Conservation (phyloP, 2,329 filamentous ascomycete genomes). For the Colletotrichum sublineola region DNA sequence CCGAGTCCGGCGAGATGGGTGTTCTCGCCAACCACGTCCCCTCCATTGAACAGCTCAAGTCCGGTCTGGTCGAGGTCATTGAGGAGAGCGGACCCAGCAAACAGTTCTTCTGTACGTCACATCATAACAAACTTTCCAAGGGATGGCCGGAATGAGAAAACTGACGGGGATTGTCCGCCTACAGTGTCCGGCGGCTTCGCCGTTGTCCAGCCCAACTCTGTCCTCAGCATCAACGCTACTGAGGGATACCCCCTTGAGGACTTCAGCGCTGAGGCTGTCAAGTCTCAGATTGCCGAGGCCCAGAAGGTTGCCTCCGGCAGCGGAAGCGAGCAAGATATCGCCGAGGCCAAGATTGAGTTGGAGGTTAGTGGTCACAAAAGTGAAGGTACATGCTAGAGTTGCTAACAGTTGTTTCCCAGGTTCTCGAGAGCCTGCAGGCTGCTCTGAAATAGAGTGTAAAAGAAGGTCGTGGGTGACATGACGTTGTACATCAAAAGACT, state of each 20-base stretch:
- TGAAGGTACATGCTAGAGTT: slow-evolving; percentile 15
- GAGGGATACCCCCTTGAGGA: slow-evolving; percentile 96
- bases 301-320: slow-evolving; percentile 93
- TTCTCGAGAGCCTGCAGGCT: slow-evolving; percentile 86
- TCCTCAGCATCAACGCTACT: slow-evolving; percentile 97
- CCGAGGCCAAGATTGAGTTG: slow-evolving; percentile 98
- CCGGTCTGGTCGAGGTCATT: slow-evolving; percentile 93
- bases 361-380: slow-evolving; percentile 73
- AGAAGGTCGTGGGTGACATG: slow-evolving; percentile 50
- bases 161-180: slow-evolving; percentile 37
- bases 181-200: slow-evolving; percentile 97
- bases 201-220: slow-evolving; percentile 93
- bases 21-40: slow-evolving; percentile 99
- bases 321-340: slow-evolving; percentile 97
- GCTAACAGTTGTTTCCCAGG: slow-evolving; percentile 65
- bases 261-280: slow-evolving; percentile 92
- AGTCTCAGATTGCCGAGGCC: slow-evolving; percentile 90
- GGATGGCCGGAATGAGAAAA: slow-evolving; percentile 24
- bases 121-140: slow-evolving; percentile 42
- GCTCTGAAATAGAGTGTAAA: slow-evolving; percentile 80
- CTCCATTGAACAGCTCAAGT: slow-evolving; percentile 98
- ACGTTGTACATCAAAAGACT: slow-evolving; percentile 58
- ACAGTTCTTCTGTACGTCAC: slow-evolving; percentile 94
- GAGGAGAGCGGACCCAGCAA: slow-evolving; percentile 92
- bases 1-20: slow-evolving; percentile 99